These are phyloP conservation scores for Arthrobotrys pseudoclavata DNA, from an alignment of 2,329 filamentous ascomycete species.

Conservation along the genomic window DNA sequence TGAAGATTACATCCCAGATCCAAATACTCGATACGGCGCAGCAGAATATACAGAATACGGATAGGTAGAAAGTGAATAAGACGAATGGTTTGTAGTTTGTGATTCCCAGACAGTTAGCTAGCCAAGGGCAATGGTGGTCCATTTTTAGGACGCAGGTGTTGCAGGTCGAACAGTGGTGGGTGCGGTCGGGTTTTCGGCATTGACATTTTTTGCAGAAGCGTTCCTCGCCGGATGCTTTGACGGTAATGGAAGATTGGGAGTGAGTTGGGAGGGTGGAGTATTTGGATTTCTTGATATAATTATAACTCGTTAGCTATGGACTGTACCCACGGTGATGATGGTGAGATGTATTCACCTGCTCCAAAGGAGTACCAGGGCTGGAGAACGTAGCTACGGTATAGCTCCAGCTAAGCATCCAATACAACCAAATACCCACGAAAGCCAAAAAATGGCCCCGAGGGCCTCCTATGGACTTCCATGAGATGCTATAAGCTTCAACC, in stretches of 20 bases:
- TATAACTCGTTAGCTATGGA: slow-evolving; percentile 2
- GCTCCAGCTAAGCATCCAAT: slow-evolving; percentile 83
- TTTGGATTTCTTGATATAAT: slow-evolving; percentile 69
- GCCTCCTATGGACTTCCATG: slow-evolving; percentile 69
- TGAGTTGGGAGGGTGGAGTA: slow-evolving; percentile 87
- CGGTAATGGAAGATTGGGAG: slow-evolving; percentile 81
- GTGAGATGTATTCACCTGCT: slow-evolving; percentile 53
- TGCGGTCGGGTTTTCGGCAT: slow-evolving; percentile 90
- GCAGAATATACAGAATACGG: slow-evolving; percentile 83
- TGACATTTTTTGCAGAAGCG: slow-evolving; percentile 99
- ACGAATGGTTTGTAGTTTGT: slow-evolving; percentile 96
- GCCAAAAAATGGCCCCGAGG: slow-evolving; percentile 71
- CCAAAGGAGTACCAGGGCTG: slow-evolving; percentile 78
- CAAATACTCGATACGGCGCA: slow-evolving; percentile 83
- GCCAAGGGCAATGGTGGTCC: slow-evolving; percentile 99
- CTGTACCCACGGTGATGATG: not conserved
- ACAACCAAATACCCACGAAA: slow-evolving; percentile 77
- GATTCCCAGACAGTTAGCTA: slow-evolving; percentile 93
- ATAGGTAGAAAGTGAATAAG: slow-evolving; percentile 90
- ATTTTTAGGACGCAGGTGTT: slow-evolving; percentile 96
- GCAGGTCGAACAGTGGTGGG: slow-evolving; percentile 97
- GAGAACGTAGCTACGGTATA: slow-evolving; percentile 96
- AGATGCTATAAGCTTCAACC: slow-evolving; percentile 79
- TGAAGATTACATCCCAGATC: slow-evolving; percentile 86
- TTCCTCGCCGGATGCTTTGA: slow-evolving; percentile 87